Conservation (phyloP, 2,329 filamentous ascomycete species). For the Colletotrichum gloeosporioides region DNA sequence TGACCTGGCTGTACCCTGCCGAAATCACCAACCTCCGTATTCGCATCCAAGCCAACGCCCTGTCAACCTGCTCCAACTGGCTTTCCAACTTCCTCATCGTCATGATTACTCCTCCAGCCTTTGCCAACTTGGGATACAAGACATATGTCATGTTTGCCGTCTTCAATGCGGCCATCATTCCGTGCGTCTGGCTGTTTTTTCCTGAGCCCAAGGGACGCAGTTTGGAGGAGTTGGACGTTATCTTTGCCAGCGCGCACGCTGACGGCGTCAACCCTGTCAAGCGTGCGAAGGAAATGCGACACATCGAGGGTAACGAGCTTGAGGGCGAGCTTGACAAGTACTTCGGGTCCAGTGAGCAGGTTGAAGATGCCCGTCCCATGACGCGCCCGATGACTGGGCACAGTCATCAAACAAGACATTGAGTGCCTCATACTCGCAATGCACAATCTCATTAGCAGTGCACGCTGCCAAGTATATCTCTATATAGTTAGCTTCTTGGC, state of each 20-base stretch:
- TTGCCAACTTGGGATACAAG: constrained; percentile 56
- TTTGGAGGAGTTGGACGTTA: constrained; percentile 66
- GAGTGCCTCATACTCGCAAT: background rate
- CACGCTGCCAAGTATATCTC: background rate
- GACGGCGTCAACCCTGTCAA: constrained; percentile 31
- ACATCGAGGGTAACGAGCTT: constrained; percentile 24
- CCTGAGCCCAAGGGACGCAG: constrained; percentile 60
- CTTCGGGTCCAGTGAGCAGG: constrained; percentile 25
- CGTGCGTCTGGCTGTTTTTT: constrained; percentile 57
- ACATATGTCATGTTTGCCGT: constrained; percentile 62
- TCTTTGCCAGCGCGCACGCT: constrained; percentile 33
- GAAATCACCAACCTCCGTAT: constrained; percentile 66
- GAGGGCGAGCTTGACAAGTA: constrained; percentile 33
- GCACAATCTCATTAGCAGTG: background rate
- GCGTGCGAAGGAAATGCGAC: constrained; percentile 29
- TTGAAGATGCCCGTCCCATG: constrained; percentile 20
- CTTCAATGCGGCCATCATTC: constrained; percentile 58
- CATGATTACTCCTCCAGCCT: constrained; percentile 68
- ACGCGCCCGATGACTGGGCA: constrained; percentile 6
- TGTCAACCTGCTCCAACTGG: constrained; percentile 67
- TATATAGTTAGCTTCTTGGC: background rate
- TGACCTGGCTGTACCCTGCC: constrained; percentile 67
- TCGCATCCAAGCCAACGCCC: constrained; percentile 66
- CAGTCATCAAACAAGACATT: background rate
- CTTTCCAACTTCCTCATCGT: constrained; percentile 70